Conservation (phyloP, 768 basidiomycete species). For the Piloderma croceum region DNA sequence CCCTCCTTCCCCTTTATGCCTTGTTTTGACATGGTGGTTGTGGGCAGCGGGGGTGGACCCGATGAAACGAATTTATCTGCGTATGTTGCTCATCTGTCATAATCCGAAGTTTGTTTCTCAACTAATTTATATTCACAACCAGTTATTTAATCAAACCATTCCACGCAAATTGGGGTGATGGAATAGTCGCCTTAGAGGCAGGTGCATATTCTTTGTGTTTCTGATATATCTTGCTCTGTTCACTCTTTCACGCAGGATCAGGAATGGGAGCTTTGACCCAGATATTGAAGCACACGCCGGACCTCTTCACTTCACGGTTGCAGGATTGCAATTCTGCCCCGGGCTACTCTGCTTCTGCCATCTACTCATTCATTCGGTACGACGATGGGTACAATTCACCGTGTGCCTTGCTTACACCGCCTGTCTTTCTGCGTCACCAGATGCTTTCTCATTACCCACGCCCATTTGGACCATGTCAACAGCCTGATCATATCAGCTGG, state of each 20-base stretch:
- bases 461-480: constrained; percentile 86
- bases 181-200: constrained; percentile 81
- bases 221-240: constrained; percentile 1
- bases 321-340: constrained; percentile 17
- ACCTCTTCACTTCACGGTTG: constrained; percentile 41
- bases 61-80: neutral
- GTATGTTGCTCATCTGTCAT: neutral
- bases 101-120: neutral
- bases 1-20: too few species aligned
- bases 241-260: constrained; percentile 50
- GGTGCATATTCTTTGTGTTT: constrained; percentile 42
- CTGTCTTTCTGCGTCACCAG: constrained; percentile 31
- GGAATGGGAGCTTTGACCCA: constrained; percentile 72
- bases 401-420: neutral
- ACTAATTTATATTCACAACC: neutral
- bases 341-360: constrained; percentile 38
- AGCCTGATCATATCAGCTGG: constrained; percentile 83
- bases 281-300: constrained; percentile 52
- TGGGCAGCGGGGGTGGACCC: neutral
- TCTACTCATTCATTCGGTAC: constrained; percentile 52
- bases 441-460: constrained; percentile 81
- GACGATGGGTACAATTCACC: constrained; percentile 1
- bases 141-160: constrained; percentile 87
- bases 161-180: constrained; percentile 66
- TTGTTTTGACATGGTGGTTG: too few species aligned